A percentile compares a stretch with the other conserved stretches of the same genome.
These are phyloP conservation scores for Durio zibethinus DNA, from an alignment of 345 rosid species.

Conservation along the genomic window DNA sequence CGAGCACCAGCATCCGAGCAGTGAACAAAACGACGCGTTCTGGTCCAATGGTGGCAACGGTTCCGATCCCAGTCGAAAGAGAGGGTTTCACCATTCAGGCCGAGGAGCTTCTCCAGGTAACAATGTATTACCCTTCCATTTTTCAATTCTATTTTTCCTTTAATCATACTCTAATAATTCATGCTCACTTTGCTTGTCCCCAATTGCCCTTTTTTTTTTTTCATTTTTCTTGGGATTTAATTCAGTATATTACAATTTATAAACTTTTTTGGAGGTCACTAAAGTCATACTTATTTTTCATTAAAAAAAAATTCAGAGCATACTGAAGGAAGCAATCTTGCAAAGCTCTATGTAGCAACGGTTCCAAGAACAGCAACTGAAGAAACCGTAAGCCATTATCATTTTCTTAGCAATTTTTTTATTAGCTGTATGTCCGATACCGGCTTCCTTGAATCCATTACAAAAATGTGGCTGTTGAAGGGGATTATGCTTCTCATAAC, in stretches of 20 bases:
- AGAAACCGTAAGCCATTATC: conserved; percentile 47
- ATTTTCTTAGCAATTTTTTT: not conserved
- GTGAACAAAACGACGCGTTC: conserved; percentile 30
- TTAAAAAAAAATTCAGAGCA: conserved; percentile 37
- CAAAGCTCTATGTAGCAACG: conserved; percentile 67
- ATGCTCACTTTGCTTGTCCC: not conserved
- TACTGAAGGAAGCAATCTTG: conserved; percentile 16
- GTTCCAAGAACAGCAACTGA: conserved; percentile 52
- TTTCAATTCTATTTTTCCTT: not conserved
- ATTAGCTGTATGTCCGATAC: no score
- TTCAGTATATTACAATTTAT: not conserved
- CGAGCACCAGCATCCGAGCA: conserved; percentile 28
- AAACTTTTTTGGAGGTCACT: not conserved
- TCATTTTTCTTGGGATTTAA: not conserved
- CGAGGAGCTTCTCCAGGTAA: conserved; percentile 32
- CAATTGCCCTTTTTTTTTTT: not conserved
- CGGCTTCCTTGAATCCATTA: not conserved
- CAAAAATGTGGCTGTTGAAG: not conserved
- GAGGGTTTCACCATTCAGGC: conserved; percentile 37
- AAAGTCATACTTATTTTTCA: conserved; percentile 3
- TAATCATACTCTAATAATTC: not conserved
- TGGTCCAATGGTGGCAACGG: conserved; percentile 30
- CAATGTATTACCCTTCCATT: not conserved
- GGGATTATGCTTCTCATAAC: conserved; percentile 2
- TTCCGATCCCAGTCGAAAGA: conserved; percentile 38